Percentiles rank a stretch among this genome's conserved stretches.
Evolutionary conservation across 805 yeast species (phyloP).

Genomic region (Kodamaea fukazawae): DNA sequence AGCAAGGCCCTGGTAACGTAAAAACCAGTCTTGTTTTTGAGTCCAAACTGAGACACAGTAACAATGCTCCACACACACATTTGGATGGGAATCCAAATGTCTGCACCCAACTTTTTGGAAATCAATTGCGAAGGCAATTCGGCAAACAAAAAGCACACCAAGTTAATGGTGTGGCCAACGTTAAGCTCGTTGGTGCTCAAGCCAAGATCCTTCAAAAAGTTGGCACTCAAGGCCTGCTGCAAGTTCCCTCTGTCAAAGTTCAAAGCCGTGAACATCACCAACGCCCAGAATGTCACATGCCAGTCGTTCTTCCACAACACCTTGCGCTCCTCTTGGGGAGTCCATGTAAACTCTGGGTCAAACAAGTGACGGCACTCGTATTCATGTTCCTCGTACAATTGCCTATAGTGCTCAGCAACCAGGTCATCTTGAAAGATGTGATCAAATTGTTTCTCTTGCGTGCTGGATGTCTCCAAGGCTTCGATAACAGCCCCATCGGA

Average conservation of each 20-base stretch:
- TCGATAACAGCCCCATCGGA: background rate
- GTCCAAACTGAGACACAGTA: conserved; percentile 19
- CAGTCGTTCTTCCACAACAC: conserved; percentile 21
- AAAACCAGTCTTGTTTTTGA: conserved; percentile 18
- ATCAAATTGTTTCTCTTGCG: conserved; percentile 5
- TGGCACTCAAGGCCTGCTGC: conserved; percentile 24
- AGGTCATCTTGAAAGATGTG: conserved; percentile 35
- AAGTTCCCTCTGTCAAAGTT: conserved; percentile 26
- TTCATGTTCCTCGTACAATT: conserved; percentile 44
- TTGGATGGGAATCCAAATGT: conserved; percentile 24
- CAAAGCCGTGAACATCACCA: conserved; percentile 22
- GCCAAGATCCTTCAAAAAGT: conserved; percentile 20
- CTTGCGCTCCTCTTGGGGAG: conserved; percentile 20
- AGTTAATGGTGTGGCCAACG: conserved; percentile 21
- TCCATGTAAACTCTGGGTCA: conserved; percentile 51
- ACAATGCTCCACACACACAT: conserved; percentile 24
- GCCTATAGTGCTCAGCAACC: conserved; percentile 44
- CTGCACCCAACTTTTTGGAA: conserved; percentile 26
- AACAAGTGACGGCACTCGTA: conserved; percentile 57
- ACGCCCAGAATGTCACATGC: conserved; percentile 23
- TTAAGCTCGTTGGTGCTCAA: conserved; percentile 24
- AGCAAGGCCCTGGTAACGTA: conserved; percentile 22
- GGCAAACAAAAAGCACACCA: conserved; percentile 21
- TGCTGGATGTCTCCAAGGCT: conserved; percentile 5
- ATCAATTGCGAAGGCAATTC: conserved; percentile 27